phyloP scores from a whole-genome alignment of 1,139 yeast species.

The Nadsonia starkeyi-henricii region DNA sequence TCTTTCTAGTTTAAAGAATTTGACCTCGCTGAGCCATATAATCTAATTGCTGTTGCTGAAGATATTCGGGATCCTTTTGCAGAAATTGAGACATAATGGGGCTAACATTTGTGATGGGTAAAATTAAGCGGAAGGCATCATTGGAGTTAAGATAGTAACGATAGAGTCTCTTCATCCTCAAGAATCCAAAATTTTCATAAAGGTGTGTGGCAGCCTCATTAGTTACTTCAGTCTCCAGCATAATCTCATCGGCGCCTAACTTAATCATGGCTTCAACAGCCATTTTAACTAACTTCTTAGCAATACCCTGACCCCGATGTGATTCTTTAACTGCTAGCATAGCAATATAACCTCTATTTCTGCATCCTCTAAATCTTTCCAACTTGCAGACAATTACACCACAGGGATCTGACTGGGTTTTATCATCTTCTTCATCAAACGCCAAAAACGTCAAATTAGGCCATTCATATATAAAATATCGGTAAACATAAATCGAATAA shows the following conservation, averaged over 20 bases:
- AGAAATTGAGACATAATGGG: constrained; percentile 28
- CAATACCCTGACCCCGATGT: constrained; percentile 70
- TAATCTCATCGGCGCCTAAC: constrained; percentile 66
- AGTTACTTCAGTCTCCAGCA: constrained; percentile 81
- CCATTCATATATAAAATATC: constrained; percentile 58
- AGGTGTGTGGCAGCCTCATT: constrained; percentile 63
- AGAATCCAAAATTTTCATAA: constrained; percentile 79
- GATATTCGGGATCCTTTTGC: neutral
- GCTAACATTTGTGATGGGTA: constrained; percentile 45
- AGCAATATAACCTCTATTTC: constrained; percentile 83
- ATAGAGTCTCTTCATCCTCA: constrained; percentile 66
- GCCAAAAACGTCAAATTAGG: constrained; percentile 48
- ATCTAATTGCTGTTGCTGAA: neutral
- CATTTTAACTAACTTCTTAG: constrained; percentile 49
- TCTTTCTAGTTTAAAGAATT: neutral
- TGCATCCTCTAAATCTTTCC: constrained; percentile 54
- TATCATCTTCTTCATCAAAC: constrained; percentile 21
- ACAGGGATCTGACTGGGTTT: constrained; percentile 26
- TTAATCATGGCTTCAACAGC: constrained; percentile 55
- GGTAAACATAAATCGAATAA: constrained; percentile 55
- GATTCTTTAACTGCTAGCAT: constrained; percentile 76
- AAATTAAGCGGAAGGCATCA: constrained; percentile 75
- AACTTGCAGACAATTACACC: constrained; percentile 80
- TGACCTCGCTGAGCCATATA: neutral
- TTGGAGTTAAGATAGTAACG: constrained; percentile 83